Evolutionary conservation across 768 basidiomycete genomes (phyloP).

Genomic region (Mycena crocata): DNA sequence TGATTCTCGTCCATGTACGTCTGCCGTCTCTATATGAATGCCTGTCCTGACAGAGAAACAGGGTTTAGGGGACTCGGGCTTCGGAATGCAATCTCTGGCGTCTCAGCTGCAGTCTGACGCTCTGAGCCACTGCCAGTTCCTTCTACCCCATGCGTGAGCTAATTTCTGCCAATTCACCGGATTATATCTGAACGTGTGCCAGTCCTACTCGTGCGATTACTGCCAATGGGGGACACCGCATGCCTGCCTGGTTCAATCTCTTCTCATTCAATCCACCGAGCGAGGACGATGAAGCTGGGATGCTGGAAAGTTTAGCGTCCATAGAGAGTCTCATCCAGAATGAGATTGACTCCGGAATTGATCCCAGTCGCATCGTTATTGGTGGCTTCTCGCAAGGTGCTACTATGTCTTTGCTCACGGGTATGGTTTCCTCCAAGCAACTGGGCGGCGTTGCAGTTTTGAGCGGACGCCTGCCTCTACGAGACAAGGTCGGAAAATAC

Average conservation of each 20-base stretch:
- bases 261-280: conserved; percentile 18
- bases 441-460: conserved; percentile 54
- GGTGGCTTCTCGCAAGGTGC: conserved; percentile 65
- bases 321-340: conserved; percentile 54
- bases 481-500: conserved; percentile 46
- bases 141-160: conserved; percentile 24
- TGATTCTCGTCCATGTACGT: conserved; percentile 32
- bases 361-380: conserved; percentile 54
- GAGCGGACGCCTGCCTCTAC: conserved; percentile 58
- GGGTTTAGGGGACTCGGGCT: conserved; percentile 23
- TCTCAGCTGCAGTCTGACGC: conserved; percentile 14
- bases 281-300: conserved; percentile 50
- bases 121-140: conserved; percentile 11
- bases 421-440: conserved; percentile 46
- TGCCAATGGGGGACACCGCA: conserved; percentile 9
- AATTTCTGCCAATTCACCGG: background rate
- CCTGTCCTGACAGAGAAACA: background rate
- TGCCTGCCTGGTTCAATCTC: conserved; percentile 27
- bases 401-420: conserved; percentile 56
- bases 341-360: conserved; percentile 56
- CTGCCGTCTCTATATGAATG: too few relatives aligned
- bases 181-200: background rate
- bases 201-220: conserved; percentile 21
- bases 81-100: conserved; percentile 18
- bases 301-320: conserved; percentile 49